phyloP scores from a whole-genome alignment of 805 yeast species.

The Kodamaea lidongshanica region DNA sequence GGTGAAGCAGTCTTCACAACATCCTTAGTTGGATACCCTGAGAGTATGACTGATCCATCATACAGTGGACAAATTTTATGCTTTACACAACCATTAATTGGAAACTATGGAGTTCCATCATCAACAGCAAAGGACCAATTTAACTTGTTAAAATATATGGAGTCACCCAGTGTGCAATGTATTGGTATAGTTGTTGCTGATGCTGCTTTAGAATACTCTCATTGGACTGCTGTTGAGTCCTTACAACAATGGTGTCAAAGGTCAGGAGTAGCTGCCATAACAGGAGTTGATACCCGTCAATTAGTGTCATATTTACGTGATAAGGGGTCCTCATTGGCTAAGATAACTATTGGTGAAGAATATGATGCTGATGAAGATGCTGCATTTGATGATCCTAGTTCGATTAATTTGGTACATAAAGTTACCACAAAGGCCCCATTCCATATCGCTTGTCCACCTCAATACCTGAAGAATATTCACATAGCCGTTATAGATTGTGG shows the following conservation, averaged over 20 bases:
- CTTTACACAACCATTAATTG: constrained; percentile 94
- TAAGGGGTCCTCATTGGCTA: constrained; percentile 90
- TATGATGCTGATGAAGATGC: constrained; percentile 90
- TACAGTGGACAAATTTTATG: constrained; percentile 95
- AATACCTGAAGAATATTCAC: constrained; percentile 53
- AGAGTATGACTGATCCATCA: constrained; percentile 98
- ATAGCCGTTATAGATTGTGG: constrained; percentile 97
- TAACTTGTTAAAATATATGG: constrained; percentile 83
- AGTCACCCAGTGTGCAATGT: constrained; percentile 86
- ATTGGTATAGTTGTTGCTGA: constrained; percentile 95
- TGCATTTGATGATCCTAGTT: constrained; percentile 85
- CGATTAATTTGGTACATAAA: constrained; percentile 82
- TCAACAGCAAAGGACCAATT: constrained; percentile 73
- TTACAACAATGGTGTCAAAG: constrained; percentile 94
- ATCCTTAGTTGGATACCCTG: constrained; percentile 96
- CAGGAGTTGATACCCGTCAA: constrained; percentile 97
- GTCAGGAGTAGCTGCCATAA: constrained; percentile 88
- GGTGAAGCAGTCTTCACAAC: constrained; percentile 99
- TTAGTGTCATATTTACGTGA: constrained; percentile 90
- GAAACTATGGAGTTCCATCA: constrained; percentile 97
- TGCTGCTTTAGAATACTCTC: constrained; percentile 93
- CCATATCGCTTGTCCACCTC: constrained; percentile 64
- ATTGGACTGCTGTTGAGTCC: constrained; percentile 98
- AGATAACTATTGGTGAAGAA: constrained; percentile 83
- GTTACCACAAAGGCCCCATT: constrained; percentile 95